phyloP scores from a whole-genome alignment of 441 rosid species.

The Corymbia citriodora region DNA sequence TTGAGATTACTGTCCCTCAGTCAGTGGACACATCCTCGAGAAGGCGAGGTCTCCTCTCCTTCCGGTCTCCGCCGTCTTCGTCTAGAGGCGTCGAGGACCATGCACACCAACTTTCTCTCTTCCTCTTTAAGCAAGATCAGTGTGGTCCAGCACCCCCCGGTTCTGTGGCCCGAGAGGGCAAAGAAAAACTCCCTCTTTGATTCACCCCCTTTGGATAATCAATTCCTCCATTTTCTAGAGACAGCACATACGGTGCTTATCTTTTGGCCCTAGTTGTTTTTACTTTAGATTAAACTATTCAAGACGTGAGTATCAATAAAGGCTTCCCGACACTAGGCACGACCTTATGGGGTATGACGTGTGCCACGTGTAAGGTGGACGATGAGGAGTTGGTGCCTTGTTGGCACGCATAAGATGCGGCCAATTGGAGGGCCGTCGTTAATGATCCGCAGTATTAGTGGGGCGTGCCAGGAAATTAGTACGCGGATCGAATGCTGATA shows the following conservation, averaged over 20 bases:
- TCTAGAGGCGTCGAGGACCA: background rate
- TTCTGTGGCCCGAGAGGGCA: background rate
- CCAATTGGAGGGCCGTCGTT: background rate
- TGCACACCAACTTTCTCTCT: background rate
- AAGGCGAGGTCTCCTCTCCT: background rate
- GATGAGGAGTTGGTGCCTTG: background rate
- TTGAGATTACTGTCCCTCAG: background rate
- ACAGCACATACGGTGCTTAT: background rate
- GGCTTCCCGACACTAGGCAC: background rate
- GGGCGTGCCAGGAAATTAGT: background rate
- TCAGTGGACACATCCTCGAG: background rate
- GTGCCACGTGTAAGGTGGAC: slow-evolving; percentile 3
- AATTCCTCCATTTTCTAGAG: background rate
- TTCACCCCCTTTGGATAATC: background rate
- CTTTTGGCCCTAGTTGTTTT: background rate
- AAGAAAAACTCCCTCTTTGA: background rate
- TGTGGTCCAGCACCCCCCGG: background rate
- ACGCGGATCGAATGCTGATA: background rate
- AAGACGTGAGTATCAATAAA: background rate
- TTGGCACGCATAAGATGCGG: background rate
- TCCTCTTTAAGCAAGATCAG: background rate
- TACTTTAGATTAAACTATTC: background rate
- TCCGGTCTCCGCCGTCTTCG: background rate
- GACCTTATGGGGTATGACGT: background rate
- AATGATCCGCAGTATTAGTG: background rate